phyloP scores from a whole-genome alignment of 192 early-diverging fungal species.

The Coemansia guatemalensis region DNA sequence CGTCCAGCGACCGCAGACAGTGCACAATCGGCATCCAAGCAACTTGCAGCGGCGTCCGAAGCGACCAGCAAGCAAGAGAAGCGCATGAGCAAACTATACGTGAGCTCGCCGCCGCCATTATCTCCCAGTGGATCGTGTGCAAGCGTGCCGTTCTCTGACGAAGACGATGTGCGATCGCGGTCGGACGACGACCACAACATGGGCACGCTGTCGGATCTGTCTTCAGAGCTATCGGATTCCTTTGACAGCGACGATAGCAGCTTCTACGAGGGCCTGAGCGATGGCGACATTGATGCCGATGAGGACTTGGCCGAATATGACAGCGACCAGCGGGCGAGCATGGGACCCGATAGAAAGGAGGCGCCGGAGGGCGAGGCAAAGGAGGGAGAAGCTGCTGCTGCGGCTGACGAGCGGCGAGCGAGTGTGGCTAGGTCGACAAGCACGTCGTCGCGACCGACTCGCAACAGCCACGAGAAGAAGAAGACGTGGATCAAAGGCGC shows the following conservation, averaged over 20 bases:
- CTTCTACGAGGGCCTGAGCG: slow-evolving; percentile 44
- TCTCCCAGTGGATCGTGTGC: slow-evolving; percentile 32
- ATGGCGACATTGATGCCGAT: slow-evolving; percentile 41
- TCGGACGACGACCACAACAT: slow-evolving; percentile 14
- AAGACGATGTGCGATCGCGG: slow-evolving; percentile 11
- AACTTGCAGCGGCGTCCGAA: neutral
- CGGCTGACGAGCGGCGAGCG: slow-evolving; percentile 15
- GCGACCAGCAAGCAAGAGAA: slow-evolving; percentile 11
- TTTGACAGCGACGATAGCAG: slow-evolving; percentile 39
- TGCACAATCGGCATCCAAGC: neutral
- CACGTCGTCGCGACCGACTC: slow-evolving; percentile 14
- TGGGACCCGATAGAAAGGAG: neutral
- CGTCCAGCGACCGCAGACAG: too few species aligned
- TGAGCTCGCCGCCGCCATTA: slow-evolving; percentile 7
- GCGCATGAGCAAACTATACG: slow-evolving; percentile 28
- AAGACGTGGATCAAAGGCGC: slow-evolving; percentile 82
- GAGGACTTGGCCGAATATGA: slow-evolving; percentile 32
- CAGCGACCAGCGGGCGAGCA: slow-evolving; percentile 17
- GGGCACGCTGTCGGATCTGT: slow-evolving; percentile 26
- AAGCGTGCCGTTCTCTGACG: slow-evolving; percentile 44
- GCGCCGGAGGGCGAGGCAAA: neutral
- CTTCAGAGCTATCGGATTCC: slow-evolving; percentile 32
- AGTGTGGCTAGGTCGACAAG: slow-evolving; percentile 26
- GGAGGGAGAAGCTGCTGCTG: neutral
- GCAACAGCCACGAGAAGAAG: slow-evolving; percentile 24